phyloP scores from a whole-genome alignment of 345 rosid genomes.

The Ricinus communis region DNA sequence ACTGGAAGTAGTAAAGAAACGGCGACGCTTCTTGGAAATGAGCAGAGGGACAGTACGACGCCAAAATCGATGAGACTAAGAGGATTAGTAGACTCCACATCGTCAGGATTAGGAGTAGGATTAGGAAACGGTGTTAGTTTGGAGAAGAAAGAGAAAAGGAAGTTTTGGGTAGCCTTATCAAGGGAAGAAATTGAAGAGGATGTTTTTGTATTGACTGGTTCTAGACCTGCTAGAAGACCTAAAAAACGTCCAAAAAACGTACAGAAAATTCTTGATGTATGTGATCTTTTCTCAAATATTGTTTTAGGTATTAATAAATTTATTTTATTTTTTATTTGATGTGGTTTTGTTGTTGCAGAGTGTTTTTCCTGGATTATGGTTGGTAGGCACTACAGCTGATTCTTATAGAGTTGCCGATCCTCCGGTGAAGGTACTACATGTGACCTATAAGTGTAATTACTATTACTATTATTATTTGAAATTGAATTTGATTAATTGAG shows the following conservation, averaged over 20 bases:
- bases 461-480: not conserved
- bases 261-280: conserved; percentile 82
- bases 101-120: conserved; percentile 30
- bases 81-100: conserved; percentile 47
- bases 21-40: conserved; percentile 16
- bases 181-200: conserved; percentile 95
- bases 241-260: conserved; percentile 64
- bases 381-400: conserved; percentile 79
- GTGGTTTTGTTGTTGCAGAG: conserved; percentile 29
- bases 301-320: not conserved
- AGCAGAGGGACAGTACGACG: conserved; percentile 23
- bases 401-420: conserved; percentile 53
- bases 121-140: conserved; percentile 3
- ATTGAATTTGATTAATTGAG: conserved; percentile 4
- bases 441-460: not conserved
- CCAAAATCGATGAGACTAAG: conserved; percentile 65
- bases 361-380: conserved; percentile 78
- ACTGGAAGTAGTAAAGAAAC: conserved; percentile 7
- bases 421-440: conserved; percentile 56
- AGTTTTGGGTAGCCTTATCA: conserved; percentile 71
- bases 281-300: conserved; percentile 5
- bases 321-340: conserved; percentile 3
- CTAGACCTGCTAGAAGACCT: conserved; percentile 76
- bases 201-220: conserved; percentile 78
- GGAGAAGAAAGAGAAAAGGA: conserved; percentile 61